phyloP scores from a whole-genome alignment of 1,284 basidiomycete species.

The Pseudozyma pruni region DNA sequence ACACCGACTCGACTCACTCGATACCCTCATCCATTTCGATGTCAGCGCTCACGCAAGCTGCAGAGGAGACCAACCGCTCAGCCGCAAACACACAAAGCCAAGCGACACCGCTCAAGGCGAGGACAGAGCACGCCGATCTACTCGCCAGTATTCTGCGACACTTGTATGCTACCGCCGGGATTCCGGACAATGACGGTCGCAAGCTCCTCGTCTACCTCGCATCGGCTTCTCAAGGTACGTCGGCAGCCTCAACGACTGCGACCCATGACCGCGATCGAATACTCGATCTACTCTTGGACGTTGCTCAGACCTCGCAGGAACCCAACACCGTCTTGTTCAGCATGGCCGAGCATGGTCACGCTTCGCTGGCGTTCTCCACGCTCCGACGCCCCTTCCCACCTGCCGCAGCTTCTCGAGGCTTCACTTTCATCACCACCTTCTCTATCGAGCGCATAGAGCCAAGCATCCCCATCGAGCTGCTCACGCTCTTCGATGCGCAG shows the following conservation, averaged over 20 bases:
- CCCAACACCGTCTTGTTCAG: slow-evolving; percentile 50
- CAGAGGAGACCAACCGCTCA: neutral
- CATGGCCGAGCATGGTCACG: slow-evolving; percentile 39
- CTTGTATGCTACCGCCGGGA: slow-evolving; percentile 35
- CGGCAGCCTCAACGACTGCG: neutral
- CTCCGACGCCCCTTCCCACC: slow-evolving; percentile 58
- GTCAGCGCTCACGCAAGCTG: neutral
- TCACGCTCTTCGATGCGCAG: slow-evolving; percentile 54
- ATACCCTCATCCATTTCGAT: slow-evolving; percentile 5
- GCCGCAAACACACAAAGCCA: neutral
- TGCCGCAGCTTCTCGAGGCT: slow-evolving; percentile 32
- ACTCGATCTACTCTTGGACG: slow-evolving; percentile 44
- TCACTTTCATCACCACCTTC: slow-evolving; percentile 49
- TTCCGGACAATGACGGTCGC: slow-evolving; percentile 43
- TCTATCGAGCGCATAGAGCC: slow-evolving; percentile 52
- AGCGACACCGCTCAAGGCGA: neutral
- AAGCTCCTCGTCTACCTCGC: slow-evolving; percentile 29
- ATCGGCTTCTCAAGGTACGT: neutral
- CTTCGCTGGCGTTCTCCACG: slow-evolving; percentile 50
- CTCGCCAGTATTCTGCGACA: slow-evolving; percentile 14
- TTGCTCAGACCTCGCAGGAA: slow-evolving; percentile 33
- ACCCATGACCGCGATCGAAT: slow-evolving; percentile 13
- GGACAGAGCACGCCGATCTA: slow-evolving; percentile 4
- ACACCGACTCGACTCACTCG: neutral
- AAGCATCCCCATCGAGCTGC: slow-evolving; percentile 43